Conservation (phyloP, 306 rosid species). For the Sechiopsis laciniata region DNA sequence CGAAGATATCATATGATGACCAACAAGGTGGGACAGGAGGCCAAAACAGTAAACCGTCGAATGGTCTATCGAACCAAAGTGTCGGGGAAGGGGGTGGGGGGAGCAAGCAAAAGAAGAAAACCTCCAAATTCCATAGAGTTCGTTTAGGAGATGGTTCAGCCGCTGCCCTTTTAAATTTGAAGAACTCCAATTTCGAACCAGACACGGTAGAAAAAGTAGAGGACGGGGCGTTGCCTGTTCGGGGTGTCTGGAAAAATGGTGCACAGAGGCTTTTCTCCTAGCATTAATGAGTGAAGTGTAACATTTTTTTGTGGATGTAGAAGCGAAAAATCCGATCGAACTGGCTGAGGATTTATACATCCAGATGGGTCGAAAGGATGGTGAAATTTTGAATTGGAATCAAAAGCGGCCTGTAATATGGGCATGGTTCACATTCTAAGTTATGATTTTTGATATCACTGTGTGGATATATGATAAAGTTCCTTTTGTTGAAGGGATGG, state of each 20-base stretch:
- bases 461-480: constrained; percentile 15
- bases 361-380: background rate
- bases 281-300: background rate
- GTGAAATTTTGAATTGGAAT: constrained; percentile 13
- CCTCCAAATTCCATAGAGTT: constrained; percentile 62
- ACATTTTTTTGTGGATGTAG: constrained; percentile 10
- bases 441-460: constrained; percentile 6
- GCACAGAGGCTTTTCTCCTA: constrained; percentile 48
- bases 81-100: constrained; percentile 55
- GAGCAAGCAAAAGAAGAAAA: constrained; percentile 73
- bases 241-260: constrained; percentile 82
- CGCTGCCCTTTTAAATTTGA: constrained; percentile 41
- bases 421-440: constrained; percentile 12
- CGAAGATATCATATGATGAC: constrained; percentile 27
- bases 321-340: background rate
- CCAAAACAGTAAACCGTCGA: constrained; percentile 31
- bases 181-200: constrained; percentile 28
- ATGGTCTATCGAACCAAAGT: constrained; percentile 34
- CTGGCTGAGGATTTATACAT: background rate
- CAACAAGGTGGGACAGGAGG: constrained; percentile 37
- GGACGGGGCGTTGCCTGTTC: constrained; percentile 59
- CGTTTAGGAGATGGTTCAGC: constrained; percentile 74
- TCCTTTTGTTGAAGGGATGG: constrained; percentile 11
- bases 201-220: constrained; percentile 27
- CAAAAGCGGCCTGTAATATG: constrained; percentile 2